A percentile compares a stretch with the other conserved stretches of the same genome.
Evolutionary conservation across 164 flowering plant genomes (phyloP).

Genomic region (Piper betle): DNA sequence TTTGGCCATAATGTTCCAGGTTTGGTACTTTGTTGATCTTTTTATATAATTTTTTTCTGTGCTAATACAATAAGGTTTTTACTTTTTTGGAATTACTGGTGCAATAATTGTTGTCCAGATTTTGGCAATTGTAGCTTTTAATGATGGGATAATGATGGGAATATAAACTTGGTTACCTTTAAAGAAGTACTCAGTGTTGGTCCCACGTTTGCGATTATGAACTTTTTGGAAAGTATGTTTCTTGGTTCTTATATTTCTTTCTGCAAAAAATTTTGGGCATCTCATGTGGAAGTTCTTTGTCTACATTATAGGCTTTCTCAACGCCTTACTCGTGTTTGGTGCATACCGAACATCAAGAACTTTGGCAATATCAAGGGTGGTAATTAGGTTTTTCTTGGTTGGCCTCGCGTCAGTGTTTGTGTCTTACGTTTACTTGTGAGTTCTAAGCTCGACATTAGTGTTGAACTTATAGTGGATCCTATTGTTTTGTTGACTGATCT

Average conservation of each 20-base stretch:
- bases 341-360: slow-evolving; percentile 84
- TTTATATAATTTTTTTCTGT: background rate
- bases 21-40: slow-evolving; percentile 5
- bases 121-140: slow-evolving; percentile 77
- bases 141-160: too few species aligned
- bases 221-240: slow-evolving; percentile 65
- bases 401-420: slow-evolving; percentile 54
- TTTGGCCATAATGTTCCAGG: slow-evolving; percentile 90
- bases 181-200: slow-evolving; percentile 74
- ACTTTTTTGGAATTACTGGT: background rate
- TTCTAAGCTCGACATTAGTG: slow-evolving; percentile 1
- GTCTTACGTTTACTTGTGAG: slow-evolving; percentile 73
- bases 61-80: background rate
- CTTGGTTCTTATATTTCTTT: slow-evolving; percentile 2
- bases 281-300: background rate
- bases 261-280: background rate
- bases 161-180: slow-evolving; percentile 47
- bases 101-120: slow-evolving; percentile 24
- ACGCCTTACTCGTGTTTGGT: slow-evolving; percentile 76
- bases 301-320: slow-evolving; percentile 51
- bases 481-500: background rate
- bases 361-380: slow-evolving; percentile 86
- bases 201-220: slow-evolving; percentile 75
- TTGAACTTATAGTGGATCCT: background rate
- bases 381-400: slow-evolving; percentile 83